Percentiles rank a stretch among this genome's conserved stretches.
Conservation (phyloP, 2,329 filamentous ascomycete genomes). For the Zymoseptoria pseudotritici region DNA sequence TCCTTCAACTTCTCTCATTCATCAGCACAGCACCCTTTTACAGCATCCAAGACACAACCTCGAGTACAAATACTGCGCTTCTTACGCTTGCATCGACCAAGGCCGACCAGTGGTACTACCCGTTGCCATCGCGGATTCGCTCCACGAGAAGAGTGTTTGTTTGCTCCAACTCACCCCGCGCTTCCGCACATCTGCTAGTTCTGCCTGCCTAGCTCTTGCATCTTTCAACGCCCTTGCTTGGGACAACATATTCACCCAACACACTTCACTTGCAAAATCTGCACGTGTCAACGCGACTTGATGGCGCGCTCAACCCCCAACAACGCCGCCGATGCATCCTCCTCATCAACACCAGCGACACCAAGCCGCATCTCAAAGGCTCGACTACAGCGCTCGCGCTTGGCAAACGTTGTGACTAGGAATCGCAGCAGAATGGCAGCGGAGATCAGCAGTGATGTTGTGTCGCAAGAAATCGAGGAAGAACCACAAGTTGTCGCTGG, state of each 20-base stretch:
- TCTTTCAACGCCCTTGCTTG: not conserved
- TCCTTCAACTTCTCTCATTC: not conserved
- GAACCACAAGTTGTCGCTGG: constrained; percentile 4
- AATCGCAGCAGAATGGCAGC: constrained; percentile 13
- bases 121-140: not conserved
- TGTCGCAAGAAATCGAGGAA: constrained; percentile 14
- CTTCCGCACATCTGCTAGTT: not conserved
- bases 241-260: not conserved
- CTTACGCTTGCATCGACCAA: not conserved
- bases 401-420: constrained; percentile 2
- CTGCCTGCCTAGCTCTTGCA: not conserved
- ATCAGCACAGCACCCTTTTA: not conserved
- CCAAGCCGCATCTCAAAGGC: constrained; percentile 12
- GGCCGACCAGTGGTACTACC: not conserved
- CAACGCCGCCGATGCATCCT: not conserved
- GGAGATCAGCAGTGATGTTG: constrained; percentile 10
- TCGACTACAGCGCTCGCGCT: constrained; percentile 1
- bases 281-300: not conserved
- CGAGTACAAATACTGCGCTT: not conserved
- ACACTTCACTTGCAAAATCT: not conserved
- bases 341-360: constrained; percentile 1
- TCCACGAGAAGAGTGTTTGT: not conserved
- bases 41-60: not conserved
- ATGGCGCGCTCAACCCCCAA: constrained; percentile 7
- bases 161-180: not conserved